Base-by-base conservation (phyloP, 2,329 filamentous ascomycete species). In the Phyllosticta ampelicida region DNA sequence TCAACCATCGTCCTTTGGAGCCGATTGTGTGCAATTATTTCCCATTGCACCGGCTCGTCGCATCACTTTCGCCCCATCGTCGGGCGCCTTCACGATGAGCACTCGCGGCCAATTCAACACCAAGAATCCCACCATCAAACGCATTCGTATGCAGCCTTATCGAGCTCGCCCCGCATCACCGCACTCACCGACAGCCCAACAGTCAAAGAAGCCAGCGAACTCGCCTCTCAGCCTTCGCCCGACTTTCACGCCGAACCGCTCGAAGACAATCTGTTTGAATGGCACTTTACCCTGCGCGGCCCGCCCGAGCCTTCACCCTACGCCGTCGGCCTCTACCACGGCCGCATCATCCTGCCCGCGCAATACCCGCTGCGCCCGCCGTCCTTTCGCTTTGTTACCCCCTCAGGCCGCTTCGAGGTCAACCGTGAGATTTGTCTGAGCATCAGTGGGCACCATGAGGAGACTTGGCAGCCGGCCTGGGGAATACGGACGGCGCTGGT, bases 401-500 rank as follows among this genome's bases (percentile, higher is more conserved):
- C 94, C 0, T 89, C 85, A 23, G 94, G 92, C 56, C 84, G 94
- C 61, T 99, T 99, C 74, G 94, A 97, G 73, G 86, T 90, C 58
- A 99, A 99, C 71, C 85, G 94, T 63, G 92, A 97, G 77, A 97
- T 99, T 65, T 99, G 94, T 70, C 83, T 99, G 16, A 89, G 84
- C 66, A 99, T 97, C 67, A 89, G 84, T 55, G 92, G 91, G 1
- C 92, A 96, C 73, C 94, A 99, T 74, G 94, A 97, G 72, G 94
- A 97, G 76, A 95, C 89, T 16, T 99, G 94, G 94, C 92, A 96
- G 79, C 94, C 94, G 0, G 94, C 94, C 0, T 99, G 94, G 94
- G 94, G 94, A 0, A 86, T 99, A 9, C 81, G 94, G 60, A 97
- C 94, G 3, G 92, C 94, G 16, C 75, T 99, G 59, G 78, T 84